These are phyloP conservation scores for Calycina herbarum DNA, from an alignment of 2,329 filamentous ascomycete genomes.

Conservation along the genomic window DNA sequence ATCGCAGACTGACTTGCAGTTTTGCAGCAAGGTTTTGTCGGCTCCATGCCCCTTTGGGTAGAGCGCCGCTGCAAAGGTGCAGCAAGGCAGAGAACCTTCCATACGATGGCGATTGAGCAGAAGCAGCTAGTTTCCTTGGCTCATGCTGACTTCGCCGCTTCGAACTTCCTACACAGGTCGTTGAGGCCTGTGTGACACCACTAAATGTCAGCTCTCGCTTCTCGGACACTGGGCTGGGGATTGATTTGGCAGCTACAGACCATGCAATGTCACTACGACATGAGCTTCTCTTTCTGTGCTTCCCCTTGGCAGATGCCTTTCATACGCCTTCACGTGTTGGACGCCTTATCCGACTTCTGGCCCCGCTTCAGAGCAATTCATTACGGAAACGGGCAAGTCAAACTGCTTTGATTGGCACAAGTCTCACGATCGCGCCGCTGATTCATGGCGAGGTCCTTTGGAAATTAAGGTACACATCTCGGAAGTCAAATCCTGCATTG, in stretches of 20 bases:
- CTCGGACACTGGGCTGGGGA: conserved; percentile 6
- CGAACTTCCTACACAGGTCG: not conserved
- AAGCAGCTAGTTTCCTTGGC: conserved; percentile 8
- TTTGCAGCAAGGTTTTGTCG: not conserved
- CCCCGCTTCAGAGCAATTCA: conserved; percentile 10
- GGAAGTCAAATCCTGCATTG: conserved; percentile 17
- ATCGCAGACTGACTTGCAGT: not conserved
- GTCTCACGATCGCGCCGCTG: conserved; percentile 21
- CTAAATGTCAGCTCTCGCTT: conserved; percentile 8
- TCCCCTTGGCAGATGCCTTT: not conserved
- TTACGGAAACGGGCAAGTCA: conserved; percentile 23
- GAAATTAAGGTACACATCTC: conserved; percentile 24
- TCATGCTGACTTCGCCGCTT: conserved; percentile 6
- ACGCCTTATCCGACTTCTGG: conserved; percentile 19
- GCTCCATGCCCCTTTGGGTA: not conserved
- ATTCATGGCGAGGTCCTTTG: conserved; percentile 15
- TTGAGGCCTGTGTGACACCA: not conserved
- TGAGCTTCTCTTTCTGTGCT: not conserved
- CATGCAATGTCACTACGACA: not conserved
- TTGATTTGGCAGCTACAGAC: not conserved
- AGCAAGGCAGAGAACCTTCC: conserved; percentile 3
- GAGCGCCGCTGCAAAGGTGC: conserved; percentile 1
- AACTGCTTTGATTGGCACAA: conserved; percentile 4
- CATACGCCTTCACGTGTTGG: conserved; percentile 14
- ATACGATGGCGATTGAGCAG: conserved; percentile 2